Percentiles rank a stretch among this genome's conserved stretches.
Conservation (phyloP, 176 grass and related monocot genomes). For the Eragrostis nindensis region DNA sequence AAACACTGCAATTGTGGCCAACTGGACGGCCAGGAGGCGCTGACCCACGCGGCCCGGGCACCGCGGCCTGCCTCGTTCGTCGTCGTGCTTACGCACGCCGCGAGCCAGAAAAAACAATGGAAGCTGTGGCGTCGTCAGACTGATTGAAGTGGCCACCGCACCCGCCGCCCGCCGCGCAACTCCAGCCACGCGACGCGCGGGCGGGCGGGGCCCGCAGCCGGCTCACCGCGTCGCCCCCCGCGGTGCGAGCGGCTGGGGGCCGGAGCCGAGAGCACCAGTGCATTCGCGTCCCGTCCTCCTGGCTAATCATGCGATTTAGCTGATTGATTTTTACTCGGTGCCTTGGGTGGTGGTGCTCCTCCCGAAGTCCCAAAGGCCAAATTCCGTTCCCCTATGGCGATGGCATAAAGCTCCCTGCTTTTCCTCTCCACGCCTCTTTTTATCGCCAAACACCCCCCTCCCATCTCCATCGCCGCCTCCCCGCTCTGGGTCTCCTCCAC, state of each 20-base stretch:
- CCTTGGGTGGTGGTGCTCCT: not conserved
- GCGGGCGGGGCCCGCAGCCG: not conserved
- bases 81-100: not conserved
- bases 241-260: not conserved
- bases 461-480: conserved; percentile 30
- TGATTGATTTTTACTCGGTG: conserved; percentile 8
- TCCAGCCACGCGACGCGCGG: not conserved
- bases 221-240: conserved; percentile 21
- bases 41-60: not conserved
- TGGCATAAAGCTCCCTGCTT: conserved; percentile 47
- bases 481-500: conserved; percentile 37
- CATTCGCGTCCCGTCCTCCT: not conserved
- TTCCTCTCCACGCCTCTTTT: conserved; percentile 44
- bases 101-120: not conserved
- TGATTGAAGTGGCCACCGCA: conserved; percentile 17
- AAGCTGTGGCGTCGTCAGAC: not conserved
- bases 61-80: not conserved
- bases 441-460: conserved; percentile 28
- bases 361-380: conserved; percentile 45
- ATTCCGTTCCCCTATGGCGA: conserved; percentile 47
- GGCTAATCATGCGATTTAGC: conserved; percentile 10
- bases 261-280: conserved; percentile 4
- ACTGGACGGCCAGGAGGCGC: conserved; percentile 25
- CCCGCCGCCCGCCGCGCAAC: not conserved
- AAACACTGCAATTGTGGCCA: not conserved